Conservation (phyloP, 2,329 filamentous ascomycete genomes). For the Ceratocystis smalleyi region DNA sequence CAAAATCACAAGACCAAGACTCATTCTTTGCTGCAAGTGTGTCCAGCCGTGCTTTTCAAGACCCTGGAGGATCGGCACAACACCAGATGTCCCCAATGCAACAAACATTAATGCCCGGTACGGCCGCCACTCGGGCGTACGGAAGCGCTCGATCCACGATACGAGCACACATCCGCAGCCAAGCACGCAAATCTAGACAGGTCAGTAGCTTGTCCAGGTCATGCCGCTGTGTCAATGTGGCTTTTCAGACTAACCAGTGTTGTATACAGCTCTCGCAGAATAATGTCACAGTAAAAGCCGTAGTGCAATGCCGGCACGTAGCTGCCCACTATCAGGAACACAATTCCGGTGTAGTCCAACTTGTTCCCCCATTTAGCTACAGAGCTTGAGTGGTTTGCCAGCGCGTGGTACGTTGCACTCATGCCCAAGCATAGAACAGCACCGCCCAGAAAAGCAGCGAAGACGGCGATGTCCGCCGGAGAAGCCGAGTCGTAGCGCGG, state of each 20-base stretch:
- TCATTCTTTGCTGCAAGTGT: slow-evolving; percentile 56
- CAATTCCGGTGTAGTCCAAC: slow-evolving; percentile 87
- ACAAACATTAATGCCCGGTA: slow-evolving; percentile 85
- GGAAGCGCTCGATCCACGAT: slow-evolving; percentile 67
- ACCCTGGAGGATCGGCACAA: slow-evolving; percentile 72
- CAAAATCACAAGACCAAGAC: slow-evolving; percentile 61
- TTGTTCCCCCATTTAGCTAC: slow-evolving; percentile 80
- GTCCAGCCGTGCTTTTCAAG: slow-evolving; percentile 49
- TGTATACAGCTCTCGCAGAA: slow-evolving; percentile 56
- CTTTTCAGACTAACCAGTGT: slow-evolving; percentile 42
- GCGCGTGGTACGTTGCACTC: slow-evolving; percentile 71
- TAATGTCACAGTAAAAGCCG: slow-evolving; percentile 57
- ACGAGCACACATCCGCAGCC: slow-evolving; percentile 62
- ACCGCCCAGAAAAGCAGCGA: slow-evolving; percentile 65
- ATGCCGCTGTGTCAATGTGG: neutral
- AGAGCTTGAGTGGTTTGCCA: slow-evolving; percentile 65
- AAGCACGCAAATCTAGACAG: slow-evolving; percentile 54
- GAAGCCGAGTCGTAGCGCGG: slow-evolving; percentile 52
- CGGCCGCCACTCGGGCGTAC: slow-evolving; percentile 67
- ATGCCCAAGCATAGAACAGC: slow-evolving; percentile 59
- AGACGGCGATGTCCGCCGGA: slow-evolving; percentile 50
- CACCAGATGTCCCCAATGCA: slow-evolving; percentile 65
- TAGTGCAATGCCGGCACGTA: slow-evolving; percentile 83
- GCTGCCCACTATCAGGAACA: slow-evolving; percentile 77
- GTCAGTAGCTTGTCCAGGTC: neutral